Conservation (phyloP, 768 basidiomycete species). For the Phylloporus sp. region DNA sequence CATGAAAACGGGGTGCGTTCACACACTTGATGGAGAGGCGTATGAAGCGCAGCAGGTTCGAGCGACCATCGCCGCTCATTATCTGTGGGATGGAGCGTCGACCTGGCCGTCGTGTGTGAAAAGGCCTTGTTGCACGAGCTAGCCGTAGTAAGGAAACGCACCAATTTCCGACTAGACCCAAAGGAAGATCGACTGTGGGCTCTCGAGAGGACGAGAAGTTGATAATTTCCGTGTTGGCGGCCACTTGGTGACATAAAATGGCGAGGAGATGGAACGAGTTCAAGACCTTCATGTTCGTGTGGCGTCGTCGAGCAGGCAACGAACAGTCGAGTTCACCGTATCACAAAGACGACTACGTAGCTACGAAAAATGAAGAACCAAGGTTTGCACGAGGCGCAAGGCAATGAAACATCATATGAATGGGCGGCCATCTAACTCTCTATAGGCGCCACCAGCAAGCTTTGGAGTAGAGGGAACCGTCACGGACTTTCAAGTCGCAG, state of each 20-base stretch:
- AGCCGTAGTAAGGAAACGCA: slow-evolving; percentile 20
- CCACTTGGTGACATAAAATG: slow-evolving; percentile 25
- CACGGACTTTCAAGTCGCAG: slow-evolving; percentile 24
- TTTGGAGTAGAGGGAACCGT: slow-evolving; percentile 6
- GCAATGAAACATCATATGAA: slow-evolving; percentile 15
- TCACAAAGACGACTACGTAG: slow-evolving; percentile 3
- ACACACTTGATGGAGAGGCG: slow-evolving; percentile 37
- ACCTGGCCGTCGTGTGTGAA: slow-evolving; percentile 34
- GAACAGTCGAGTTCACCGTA: slow-evolving; percentile 10
- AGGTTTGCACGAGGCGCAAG: slow-evolving; percentile 10
- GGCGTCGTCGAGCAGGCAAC: slow-evolving; percentile 11
- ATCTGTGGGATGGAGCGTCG: slow-evolving; percentile 30
- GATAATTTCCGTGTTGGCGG: slow-evolving; percentile 64
- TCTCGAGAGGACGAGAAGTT: slow-evolving; percentile 41
- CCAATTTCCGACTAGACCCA: slow-evolving; percentile 27
- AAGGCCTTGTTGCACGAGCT: slow-evolving; percentile 2
- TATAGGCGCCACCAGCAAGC: slow-evolving; percentile 16
- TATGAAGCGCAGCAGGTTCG: slow-evolving; percentile 39
- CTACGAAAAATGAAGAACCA: slow-evolving; percentile 14
- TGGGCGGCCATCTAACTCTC: slow-evolving; percentile 17
- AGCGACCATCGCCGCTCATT: slow-evolving; percentile 36
- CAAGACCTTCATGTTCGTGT: slow-evolving; percentile 20
- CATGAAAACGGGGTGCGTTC: slow-evolving; percentile 26
- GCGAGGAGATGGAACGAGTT: slow-evolving; percentile 8
- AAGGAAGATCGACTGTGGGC: slow-evolving; percentile 14